These are phyloP conservation scores for Aquanectria penicillioides DNA, from an alignment of 2,329 filamentous ascomycete genomes.

Conservation along the genomic window DNA sequence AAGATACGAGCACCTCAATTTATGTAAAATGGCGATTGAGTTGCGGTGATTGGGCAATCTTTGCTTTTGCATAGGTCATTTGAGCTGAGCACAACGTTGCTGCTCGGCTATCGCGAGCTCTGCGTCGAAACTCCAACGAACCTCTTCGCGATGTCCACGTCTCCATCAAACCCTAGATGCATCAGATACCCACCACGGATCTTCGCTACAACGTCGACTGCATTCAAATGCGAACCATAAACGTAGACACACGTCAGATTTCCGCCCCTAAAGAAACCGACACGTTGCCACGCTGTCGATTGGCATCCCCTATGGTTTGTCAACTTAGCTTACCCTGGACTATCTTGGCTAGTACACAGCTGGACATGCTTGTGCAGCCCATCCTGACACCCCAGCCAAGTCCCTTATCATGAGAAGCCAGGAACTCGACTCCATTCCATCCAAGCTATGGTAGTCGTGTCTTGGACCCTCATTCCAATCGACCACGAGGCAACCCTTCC, in stretches of 20 bases:
- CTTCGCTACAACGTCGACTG: conserved; percentile 9
- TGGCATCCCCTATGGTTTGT: too few relatives aligned
- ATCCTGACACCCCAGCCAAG: background rate
- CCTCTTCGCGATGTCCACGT: conserved; percentile 22
- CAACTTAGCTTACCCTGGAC: conserved; percentile 13
- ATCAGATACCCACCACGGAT: conserved; percentile 4
- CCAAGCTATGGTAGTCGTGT: too few relatives aligned
- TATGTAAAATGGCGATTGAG: conserved; percentile 19
- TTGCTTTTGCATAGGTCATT: conserved; percentile 21
- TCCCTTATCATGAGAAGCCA: background rate
- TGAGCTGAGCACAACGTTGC: conserved; percentile 6
- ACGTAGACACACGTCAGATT: conserved; percentile 15
- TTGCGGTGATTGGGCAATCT: conserved; percentile 19
- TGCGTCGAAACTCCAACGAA: background rate
- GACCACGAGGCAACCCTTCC: conserved; percentile 8
- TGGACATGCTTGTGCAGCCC: background rate
- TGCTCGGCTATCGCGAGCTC: too few relatives aligned
- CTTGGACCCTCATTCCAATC: conserved; percentile 2
- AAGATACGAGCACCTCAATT: conserved; percentile 19
- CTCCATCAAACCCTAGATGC: conserved; percentile 8
- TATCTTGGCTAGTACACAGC: too few relatives aligned
- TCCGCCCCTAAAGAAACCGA: conserved; percentile 4
- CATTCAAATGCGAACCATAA: conserved; percentile 23
- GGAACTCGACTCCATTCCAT: too few relatives aligned
- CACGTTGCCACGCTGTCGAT: conserved; percentile 13